Evolutionary conservation across 305 asterid genomes (phyloP).

Genomic region (Fraxinus velutina): DNA sequence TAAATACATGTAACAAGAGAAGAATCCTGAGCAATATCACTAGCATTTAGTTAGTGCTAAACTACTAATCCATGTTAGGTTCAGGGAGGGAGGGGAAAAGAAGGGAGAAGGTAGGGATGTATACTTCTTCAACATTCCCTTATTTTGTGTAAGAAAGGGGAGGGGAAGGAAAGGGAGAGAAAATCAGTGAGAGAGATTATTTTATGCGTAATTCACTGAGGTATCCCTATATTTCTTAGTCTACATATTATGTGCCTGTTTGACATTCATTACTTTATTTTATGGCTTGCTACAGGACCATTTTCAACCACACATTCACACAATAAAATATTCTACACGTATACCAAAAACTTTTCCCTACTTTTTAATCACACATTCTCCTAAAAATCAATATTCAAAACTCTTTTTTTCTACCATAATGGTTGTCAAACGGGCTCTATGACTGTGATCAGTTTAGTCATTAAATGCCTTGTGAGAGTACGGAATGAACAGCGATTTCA

Average conservation of each 20-base stretch:
- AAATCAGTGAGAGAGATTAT: background rate
- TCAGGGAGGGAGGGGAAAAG: background rate
- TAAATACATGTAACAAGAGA: slow-evolving; percentile 18
- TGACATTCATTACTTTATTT: background rate
- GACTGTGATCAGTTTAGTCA: background rate
- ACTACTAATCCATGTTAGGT: background rate
- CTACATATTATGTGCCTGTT: background rate
- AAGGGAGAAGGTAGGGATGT: background rate
- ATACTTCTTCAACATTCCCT: background rate
- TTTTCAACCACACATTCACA: background rate
- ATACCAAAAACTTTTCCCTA: background rate
- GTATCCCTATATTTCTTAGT: background rate
- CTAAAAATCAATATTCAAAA: background rate
- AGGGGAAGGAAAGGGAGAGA: background rate
- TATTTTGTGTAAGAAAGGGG: background rate
- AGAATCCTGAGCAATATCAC: slow-evolving; percentile 11
- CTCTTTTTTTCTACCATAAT: background rate
- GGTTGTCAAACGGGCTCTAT: background rate
- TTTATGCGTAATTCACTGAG: background rate
- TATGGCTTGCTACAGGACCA: background rate
- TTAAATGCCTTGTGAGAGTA: background rate
- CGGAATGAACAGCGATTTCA: background rate
- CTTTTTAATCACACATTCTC: background rate
- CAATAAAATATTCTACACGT: background rate
- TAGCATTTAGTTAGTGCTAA: background rate